These are phyloP conservation scores for Petunia hybrid DNA, from an alignment of 305 asterid species.

Conservation along the genomic window DNA sequence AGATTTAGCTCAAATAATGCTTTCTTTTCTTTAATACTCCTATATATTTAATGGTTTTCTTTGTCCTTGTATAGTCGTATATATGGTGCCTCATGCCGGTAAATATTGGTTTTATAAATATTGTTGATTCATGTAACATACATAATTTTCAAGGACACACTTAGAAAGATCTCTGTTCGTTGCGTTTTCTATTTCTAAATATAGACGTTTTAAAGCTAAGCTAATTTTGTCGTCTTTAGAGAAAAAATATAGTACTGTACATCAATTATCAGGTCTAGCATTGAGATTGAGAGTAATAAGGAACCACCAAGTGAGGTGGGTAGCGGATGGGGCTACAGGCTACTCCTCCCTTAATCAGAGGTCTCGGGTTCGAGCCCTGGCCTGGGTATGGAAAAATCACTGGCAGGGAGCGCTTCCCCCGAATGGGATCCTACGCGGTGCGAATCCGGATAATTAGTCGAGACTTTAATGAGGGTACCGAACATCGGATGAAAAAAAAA, in stretches of 20 bases:
- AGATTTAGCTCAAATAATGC: neutral
- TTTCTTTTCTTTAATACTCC: neutral
- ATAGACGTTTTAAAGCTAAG: constrained; percentile 33
- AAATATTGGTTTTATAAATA: constrained; percentile 23
- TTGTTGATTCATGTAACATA: constrained; percentile 54
- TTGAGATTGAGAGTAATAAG: too few species aligned
- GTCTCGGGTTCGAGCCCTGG: too few species aligned
- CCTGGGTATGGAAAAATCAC: too few species aligned
- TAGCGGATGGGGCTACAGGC: too few species aligned
- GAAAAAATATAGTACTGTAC: too few species aligned
- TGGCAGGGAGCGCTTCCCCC: too few species aligned
- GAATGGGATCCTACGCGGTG: too few species aligned
- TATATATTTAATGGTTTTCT: neutral
- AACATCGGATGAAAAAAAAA: constrained; percentile 41
- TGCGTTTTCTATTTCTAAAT: constrained; percentile 49
- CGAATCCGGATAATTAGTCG: too few species aligned
- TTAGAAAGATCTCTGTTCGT: constrained; percentile 39
- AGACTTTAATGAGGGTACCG: constrained; percentile 36
- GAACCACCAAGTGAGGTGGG: too few species aligned
- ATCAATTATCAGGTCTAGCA: too few species aligned
- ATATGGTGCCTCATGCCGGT: neutral
- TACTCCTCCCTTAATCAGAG: too few species aligned
- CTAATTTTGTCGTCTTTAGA: too few species aligned
- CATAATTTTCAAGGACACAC: constrained; percentile 38
- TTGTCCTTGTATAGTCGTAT: neutral